Base-by-base conservation (phyloP, 352 stramenopile genomes). In the Pythium vanterpoolii region DNA sequence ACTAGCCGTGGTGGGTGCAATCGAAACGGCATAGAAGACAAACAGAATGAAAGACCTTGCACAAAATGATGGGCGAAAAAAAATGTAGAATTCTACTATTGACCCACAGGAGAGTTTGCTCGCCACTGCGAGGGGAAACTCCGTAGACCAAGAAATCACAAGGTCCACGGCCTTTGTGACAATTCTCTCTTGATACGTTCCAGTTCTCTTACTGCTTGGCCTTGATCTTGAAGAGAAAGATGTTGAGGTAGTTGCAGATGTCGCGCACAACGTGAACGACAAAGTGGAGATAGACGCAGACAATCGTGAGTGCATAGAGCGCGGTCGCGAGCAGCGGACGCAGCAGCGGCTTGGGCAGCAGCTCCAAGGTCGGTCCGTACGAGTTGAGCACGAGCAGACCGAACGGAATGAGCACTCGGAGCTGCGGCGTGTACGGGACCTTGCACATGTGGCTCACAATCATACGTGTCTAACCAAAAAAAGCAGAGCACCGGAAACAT, bases 361-460 rank as follows among this genome's bases (percentile, higher is more conserved):
- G 67, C 9, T 73, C 79, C 14, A 87, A 36, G 44, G 52, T 19
- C 3, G 82, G 72, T 8, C 68, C 79, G 66, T 91, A 91, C 40
- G 79, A 72, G 63, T 90, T 93, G 42, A 90, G 73, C 34, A 92
- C 79, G 36, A 93, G 72, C 39, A 90, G 68, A 0, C 72, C 78
- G 52, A 90, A 85, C 19, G 86, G 86, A 2, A 95, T 75, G 54
- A 95, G 79, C 33, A 95, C 82, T 36, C 83, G 86, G 11, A 92
- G 66, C 64, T 95, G 86, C 28, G 77, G 79, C 38, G 83, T 83
- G 64, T 89, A 95, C 45, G 83, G 82, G 24, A 95, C 79, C 71
- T 95, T 95, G 71, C 83, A 95, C 86, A 95, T 95, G 74, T 95
- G 86, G 71, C 82, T 90, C 50, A 88, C 73, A 64, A 93, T 95